A percentile compares a stretch with the other conserved stretches of the same genome.
phyloP scores from a whole-genome alignment of 257 asterid species.

The Mitragyna speciosa region DNA sequence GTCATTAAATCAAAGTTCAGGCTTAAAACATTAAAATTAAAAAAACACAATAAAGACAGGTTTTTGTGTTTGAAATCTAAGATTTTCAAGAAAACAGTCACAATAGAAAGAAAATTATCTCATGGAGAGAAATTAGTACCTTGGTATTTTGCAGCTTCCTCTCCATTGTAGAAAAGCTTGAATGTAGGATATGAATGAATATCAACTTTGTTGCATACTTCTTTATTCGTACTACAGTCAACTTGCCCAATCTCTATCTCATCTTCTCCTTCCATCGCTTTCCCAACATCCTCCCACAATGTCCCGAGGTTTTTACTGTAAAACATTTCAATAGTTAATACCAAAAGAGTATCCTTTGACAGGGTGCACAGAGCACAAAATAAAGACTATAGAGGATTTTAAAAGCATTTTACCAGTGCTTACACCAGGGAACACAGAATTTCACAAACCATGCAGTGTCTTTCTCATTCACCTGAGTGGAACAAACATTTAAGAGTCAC shows the following conservation, averaged over 20 bases:
- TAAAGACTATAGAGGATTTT: not conserved
- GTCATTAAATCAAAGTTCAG: not conserved
- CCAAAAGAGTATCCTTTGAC: not conserved
- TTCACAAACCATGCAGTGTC: slow-evolving; percentile 94
- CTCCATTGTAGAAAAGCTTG: slow-evolving; percentile 93
- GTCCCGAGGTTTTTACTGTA: slow-evolving; percentile 87
- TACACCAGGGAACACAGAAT: slow-evolving; percentile 99
- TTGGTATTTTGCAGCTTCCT: slow-evolving; percentile 78
- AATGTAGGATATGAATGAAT: slow-evolving; percentile 97
- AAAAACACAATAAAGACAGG: not conserved
- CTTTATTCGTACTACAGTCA: slow-evolving; percentile 71
- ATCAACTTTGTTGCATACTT: slow-evolving; percentile 83
- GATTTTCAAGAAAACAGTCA: not conserved
- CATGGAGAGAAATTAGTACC: slow-evolving; percentile 40
- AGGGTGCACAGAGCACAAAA: slow-evolving; percentile 2
- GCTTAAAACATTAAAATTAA: not conserved
- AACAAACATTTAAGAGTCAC: slow-evolving; percentile 11
- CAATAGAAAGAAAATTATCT: not conserved
- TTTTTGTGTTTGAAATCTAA: not conserved
- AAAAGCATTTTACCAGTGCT: slow-evolving; percentile 80
- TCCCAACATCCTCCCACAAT: slow-evolving; percentile 95
- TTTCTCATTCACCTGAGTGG: slow-evolving; percentile 81
- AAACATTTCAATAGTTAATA: slow-evolving; percentile 22
- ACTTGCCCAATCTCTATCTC: slow-evolving; percentile 96
- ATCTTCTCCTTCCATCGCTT: slow-evolving; percentile 93